Evolutionary conservation across 2,329 filamentous ascomycete species (phyloP).

Genomic region (Calonectria hawksworthii): DNA sequence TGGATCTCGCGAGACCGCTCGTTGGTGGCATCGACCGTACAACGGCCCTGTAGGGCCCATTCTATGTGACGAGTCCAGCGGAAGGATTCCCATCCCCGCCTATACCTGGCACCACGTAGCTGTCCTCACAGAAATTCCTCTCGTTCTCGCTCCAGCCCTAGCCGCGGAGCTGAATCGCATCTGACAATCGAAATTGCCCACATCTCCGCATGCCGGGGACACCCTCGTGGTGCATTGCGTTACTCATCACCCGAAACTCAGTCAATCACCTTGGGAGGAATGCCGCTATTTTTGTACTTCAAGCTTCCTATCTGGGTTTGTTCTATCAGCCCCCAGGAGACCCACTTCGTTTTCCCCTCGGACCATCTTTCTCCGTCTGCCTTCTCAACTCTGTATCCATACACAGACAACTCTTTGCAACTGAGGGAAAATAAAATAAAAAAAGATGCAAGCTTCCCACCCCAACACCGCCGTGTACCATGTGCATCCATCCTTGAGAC

Average conservation of each 20-base stretch:
- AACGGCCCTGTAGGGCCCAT: neutral
- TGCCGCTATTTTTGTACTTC: neutral
- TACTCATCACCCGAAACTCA: neutral
- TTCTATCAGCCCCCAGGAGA: neutral
- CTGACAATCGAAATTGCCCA: neutral
- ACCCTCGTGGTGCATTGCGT: too few species aligned
- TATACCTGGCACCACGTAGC: neutral
- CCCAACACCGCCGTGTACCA: slow-evolving; percentile 17
- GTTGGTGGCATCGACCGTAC: neutral
- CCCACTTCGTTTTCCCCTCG: neutral
- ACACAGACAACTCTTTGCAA: slow-evolving; percentile 4
- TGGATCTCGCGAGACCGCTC: neutral
- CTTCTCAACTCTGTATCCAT: neutral
- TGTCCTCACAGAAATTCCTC: neutral
- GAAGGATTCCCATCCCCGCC: slow-evolving; percentile 6
- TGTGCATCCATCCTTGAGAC: slow-evolving; percentile 9
- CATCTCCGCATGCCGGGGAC: neutral
- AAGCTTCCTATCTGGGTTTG: slow-evolving; percentile 4
- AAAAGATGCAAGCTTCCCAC: slow-evolving; percentile 4
- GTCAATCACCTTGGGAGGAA: neutral
- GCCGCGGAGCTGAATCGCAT: neutral
- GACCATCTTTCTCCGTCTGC: neutral
- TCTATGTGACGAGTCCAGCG: neutral
- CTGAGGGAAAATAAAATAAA: neutral
- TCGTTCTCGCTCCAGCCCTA: neutral